Percentiles rank a stretch among this genome's conserved stretches.
These are phyloP conservation scores for Domatiomyces globalis DNA, from an alignment of 2,329 filamentous ascomycete genomes.

Conservation along the genomic window DNA sequence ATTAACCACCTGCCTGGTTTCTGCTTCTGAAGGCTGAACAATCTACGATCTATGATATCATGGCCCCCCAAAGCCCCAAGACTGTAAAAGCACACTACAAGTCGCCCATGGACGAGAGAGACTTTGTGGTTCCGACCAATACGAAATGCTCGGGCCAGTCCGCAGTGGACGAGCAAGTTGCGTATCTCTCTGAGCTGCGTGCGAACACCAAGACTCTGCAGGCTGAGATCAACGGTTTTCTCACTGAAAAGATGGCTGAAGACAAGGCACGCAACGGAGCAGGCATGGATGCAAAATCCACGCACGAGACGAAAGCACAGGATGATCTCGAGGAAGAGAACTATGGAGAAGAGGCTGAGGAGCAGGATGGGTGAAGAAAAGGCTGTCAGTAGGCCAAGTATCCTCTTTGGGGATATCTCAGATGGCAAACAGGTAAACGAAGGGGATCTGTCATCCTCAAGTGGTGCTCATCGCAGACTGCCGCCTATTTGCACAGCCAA, in stretches of 20 bases:
- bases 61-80: not conserved
- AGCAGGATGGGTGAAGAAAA: constrained; percentile 19
- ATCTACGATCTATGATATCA: not conserved
- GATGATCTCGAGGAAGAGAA: constrained; percentile 42
- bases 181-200: constrained; percentile 40
- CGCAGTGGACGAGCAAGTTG: constrained; percentile 18
- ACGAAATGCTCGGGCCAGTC: not conserved
- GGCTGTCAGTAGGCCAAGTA: not conserved
- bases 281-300: constrained; percentile 18
- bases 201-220: constrained; percentile 38
- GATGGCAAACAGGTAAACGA: constrained; percentile 1
- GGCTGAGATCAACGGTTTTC: constrained; percentile 42
- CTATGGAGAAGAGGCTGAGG: constrained; percentile 68
- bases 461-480: constrained; percentile 11
- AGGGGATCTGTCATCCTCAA: not conserved
- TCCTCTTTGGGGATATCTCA: not conserved
- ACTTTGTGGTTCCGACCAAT: constrained; percentile 4
- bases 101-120: constrained; percentile 5
- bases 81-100: constrained; percentile 2
- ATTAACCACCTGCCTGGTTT: not conserved
- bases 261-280: constrained; percentile 32
- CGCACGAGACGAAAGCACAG: constrained; percentile 27
- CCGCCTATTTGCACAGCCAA: constrained; percentile 52
- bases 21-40: not conserved
- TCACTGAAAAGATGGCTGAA: constrained; percentile 49